A percentile compares a stretch with the other conserved stretches of the same genome.
Conservation (phyloP, 2,329 filamentous ascomycete genomes). For the Verruconis gallopava region DNA sequence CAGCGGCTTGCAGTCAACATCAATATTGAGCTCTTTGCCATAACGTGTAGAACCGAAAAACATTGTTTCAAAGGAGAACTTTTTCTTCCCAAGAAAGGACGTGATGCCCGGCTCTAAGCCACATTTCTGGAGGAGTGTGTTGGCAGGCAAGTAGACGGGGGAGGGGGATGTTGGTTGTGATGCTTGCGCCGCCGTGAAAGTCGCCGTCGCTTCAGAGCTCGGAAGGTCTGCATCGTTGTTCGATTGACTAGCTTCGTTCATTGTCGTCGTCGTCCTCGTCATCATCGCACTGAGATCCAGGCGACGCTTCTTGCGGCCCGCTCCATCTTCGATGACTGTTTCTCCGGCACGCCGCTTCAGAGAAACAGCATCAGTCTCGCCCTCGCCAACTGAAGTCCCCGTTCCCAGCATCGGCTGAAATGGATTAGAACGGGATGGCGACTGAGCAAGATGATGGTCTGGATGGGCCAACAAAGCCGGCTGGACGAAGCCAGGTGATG, state of each 20-base stretch:
- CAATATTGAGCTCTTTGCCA: slow-evolving; percentile 13
- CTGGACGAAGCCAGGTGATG: too few relatives aligned
- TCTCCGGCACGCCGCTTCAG: not conserved
- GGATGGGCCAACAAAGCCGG: too few relatives aligned
- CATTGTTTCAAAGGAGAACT: slow-evolving; percentile 19
- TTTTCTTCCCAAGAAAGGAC: slow-evolving; percentile 12
- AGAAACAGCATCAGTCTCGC: too few relatives aligned
- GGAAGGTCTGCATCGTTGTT: not conserved
- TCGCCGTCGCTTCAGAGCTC: not conserved
- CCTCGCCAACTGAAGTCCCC: too few relatives aligned
- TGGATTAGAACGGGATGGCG: too few relatives aligned
- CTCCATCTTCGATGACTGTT: not conserved
- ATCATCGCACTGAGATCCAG: not conserved
- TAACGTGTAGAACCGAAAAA: slow-evolving; percentile 22
- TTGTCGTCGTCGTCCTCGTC: not conserved
- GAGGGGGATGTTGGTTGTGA: not conserved
- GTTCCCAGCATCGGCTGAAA: too few relatives aligned
- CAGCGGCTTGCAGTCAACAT: slow-evolving; percentile 2
- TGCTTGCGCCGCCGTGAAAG: not conserved
- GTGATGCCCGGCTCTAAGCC: not conserved
- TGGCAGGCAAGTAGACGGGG: not conserved
- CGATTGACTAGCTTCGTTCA: not conserved
- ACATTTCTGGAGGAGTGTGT: not conserved
- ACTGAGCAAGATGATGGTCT: too few relatives aligned
- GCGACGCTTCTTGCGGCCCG: not conserved